Base-by-base conservation (phyloP, 106 monocot species). In the Apostasia shenzhenica region DNA sequence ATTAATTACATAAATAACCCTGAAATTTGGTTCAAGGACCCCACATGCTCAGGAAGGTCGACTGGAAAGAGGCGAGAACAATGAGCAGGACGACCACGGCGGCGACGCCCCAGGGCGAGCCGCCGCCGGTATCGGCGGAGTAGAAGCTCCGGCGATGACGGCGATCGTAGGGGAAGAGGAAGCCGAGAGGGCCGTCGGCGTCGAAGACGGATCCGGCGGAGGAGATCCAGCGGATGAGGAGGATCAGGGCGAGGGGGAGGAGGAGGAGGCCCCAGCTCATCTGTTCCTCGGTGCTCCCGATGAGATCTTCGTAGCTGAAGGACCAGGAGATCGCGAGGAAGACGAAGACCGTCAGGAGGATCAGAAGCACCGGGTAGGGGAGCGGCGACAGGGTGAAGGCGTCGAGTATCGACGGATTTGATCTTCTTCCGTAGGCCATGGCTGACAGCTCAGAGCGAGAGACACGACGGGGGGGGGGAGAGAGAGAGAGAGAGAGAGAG, bases 41-140 rank as follows among this genome's bases (percentile, higher is more conserved):
- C 93, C 93, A 93, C 93, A 89, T 82, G 48, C 89, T 80, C 38
- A 70, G 81, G 42, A 93, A 78, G 49, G 72, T 71, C 2, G 89
- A 86, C 14, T 81, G 93, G 66, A 80, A 90, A 5, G 81, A 84
- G 12, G 72, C 82, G 14, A 94, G 14, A 8, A 89, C 68, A 9
- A 94, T 71, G 55, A 94, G 63, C 77, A 94, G 54, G 2, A 94
- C 64, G 5, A 94, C 61, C 13, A 82, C 67, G 7, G 77, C 90
- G 1, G 81, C 84, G 3, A 90, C 90, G 6, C 82, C 89, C 89
- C 89, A 94, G 8, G 90, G 93, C 1, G 90, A 90, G 77, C 79
- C 75, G 2, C 79, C 87, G 41, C 76, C 81, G 55, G 67, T 87
- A 40, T 76, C 73, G 45, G 60, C n/a, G 6, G 10, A 1, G 42